Conservation (phyloP, 2,329 filamentous ascomycete genomes). For the Cladophialophora bantiana region DNA sequence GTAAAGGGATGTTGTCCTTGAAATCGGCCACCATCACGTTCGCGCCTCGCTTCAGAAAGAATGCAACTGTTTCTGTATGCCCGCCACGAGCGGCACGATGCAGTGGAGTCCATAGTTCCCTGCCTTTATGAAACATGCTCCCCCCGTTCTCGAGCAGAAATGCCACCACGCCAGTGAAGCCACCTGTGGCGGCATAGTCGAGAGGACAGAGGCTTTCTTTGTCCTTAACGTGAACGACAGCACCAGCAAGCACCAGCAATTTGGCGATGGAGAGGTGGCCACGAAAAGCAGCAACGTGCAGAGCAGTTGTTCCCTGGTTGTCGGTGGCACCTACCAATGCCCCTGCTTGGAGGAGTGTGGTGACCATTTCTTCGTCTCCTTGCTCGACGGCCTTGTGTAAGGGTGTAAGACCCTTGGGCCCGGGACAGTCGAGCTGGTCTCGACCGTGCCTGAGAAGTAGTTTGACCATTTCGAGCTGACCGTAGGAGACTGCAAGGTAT, state of each 20-base stretch:
- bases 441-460: constrained; percentile 34
- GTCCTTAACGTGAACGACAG: constrained; percentile 33
- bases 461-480: constrained; percentile 30
- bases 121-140: constrained; percentile 42
- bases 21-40: constrained; percentile 41
- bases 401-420: constrained; percentile 38
- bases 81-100: constrained; percentile 43
- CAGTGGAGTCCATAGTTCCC: constrained; percentile 42
- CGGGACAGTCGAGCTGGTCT: constrained; percentile 34
- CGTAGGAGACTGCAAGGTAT: constrained; percentile 37
- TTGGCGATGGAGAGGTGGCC: constrained; percentile 33
- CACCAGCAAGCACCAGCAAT: constrained; percentile 32
- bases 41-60: constrained; percentile 42
- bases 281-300: constrained; percentile 37
- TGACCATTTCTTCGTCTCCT: constrained; percentile 41
- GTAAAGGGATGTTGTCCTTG: constrained; percentile 33
- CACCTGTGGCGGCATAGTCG: constrained; percentile 38
- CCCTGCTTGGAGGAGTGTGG: constrained; percentile 39
- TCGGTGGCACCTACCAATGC: constrained; percentile 40
- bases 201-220: constrained; percentile 35
- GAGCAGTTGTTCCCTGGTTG: constrained; percentile 32
- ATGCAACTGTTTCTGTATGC: constrained; percentile 42
- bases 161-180: constrained; percentile 31
- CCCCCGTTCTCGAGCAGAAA: constrained; percentile 40
- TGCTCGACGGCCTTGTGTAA: constrained; percentile 41